phyloP scores from a whole-genome alignment of 176 grass and related monocot genomes.

The Typha latifolia region DNA sequence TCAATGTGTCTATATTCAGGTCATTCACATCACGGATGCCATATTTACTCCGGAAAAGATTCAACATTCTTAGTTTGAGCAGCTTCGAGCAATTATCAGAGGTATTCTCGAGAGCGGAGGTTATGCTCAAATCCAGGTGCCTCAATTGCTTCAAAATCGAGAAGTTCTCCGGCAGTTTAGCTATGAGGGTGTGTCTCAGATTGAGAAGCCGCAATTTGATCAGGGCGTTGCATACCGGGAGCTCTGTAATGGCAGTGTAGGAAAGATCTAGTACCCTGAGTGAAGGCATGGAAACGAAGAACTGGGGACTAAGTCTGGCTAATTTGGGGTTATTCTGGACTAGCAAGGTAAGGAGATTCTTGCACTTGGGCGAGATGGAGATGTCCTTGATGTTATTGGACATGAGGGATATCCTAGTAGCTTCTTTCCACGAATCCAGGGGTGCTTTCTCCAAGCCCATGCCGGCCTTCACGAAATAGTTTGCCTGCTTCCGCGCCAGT shows the following conservation, averaged over 20 bases:
- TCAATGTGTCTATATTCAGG: constrained; percentile 55
- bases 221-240: constrained; percentile 44
- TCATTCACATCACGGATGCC: constrained; percentile 41
- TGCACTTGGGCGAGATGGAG: constrained; percentile 42
- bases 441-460: constrained; percentile 43
- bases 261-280: constrained; percentile 85
- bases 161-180: constrained; percentile 35
- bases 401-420: constrained; percentile 65
- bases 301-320: constrained; percentile 26
- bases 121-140: constrained; percentile 66
- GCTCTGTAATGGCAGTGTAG: constrained; percentile 41
- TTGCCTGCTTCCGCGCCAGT: constrained; percentile 22
- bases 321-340: constrained; percentile 66
- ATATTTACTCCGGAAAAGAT: constrained; percentile 62
- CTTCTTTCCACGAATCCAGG: constrained; percentile 21
- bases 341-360: constrained; percentile 39
- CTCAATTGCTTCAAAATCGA: constrained; percentile 51
- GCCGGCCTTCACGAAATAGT: constrained; percentile 43
- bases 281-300: constrained; percentile 45
- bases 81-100: constrained; percentile 69
- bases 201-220: constrained; percentile 45
- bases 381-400: constrained; percentile 55
- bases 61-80: constrained; percentile 40
- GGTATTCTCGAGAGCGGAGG: constrained; percentile 40
- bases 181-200: constrained; percentile 51